Evolutionary conservation across 2,329 filamentous ascomycete genomes (phyloP).

Genomic region (Penicillium sp.): DNA sequence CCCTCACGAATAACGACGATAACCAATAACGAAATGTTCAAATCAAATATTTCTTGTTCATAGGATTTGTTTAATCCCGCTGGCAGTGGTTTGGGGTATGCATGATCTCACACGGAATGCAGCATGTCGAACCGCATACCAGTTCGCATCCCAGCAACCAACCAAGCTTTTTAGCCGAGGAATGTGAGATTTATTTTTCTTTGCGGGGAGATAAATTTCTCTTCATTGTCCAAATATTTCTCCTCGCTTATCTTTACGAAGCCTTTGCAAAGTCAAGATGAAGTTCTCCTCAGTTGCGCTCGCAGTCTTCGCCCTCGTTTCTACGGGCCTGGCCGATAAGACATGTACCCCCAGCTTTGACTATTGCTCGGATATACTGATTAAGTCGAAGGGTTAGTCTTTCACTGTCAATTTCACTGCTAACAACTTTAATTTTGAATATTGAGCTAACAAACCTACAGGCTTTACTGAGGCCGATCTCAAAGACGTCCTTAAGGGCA

Average conservation of each 20-base stretch:
- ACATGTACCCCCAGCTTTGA: conserved; percentile 42
- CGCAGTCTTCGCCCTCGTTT: conserved; percentile 20
- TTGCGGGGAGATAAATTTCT: background rate
- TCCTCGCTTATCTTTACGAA: background rate
- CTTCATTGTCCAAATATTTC: background rate
- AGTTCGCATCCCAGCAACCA: conserved; percentile 13
- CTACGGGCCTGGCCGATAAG: conserved; percentile 31
- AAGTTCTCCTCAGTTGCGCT: conserved; percentile 28
- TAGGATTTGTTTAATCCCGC: no score
- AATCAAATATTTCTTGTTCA: no score
- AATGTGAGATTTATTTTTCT: conserved; percentile 14
- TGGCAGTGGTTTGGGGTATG: no score
- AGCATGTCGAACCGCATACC: conserved; percentile 21
- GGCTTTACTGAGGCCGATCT: conserved; percentile 36
- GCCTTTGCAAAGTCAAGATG: conserved; percentile 23
- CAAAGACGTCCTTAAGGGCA: conserved; percentile 31
- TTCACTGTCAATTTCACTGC: background rate
- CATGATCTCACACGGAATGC: no score
- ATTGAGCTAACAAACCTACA: conserved; percentile 13
- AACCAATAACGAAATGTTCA: background rate
- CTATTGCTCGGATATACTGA: conserved; percentile 36
- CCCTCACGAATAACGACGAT: background rate
- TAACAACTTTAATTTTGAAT: no score
- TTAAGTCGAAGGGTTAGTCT: conserved; percentile 33
- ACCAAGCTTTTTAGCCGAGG: conserved; percentile 15